Conservation (phyloP, 2,329 filamentous ascomycete genomes). For the Colletotrichum nymphaeae region DNA sequence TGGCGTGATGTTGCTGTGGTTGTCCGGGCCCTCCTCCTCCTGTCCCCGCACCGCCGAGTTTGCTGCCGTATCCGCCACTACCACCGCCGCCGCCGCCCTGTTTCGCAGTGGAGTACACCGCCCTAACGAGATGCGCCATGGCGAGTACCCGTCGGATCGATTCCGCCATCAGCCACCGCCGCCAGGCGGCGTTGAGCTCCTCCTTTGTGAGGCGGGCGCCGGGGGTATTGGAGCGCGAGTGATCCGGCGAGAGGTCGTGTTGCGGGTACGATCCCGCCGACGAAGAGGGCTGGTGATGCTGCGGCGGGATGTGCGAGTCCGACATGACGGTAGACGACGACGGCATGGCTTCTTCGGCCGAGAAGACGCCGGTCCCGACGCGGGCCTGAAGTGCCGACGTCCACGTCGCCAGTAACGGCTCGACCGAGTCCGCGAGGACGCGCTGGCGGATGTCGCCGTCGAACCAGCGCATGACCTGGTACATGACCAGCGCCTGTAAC, state of each 20-base stretch:
- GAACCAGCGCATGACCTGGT: conserved; percentile 41
- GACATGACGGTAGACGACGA: conserved; percentile 4
- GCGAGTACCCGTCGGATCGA: conserved; percentile 35
- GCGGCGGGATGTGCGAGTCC: conserved; percentile 8
- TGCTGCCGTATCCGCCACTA: neutral
- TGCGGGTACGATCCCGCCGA: conserved; percentile 23
- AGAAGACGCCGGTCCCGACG: conserved; percentile 30
- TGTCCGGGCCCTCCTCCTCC: neutral
- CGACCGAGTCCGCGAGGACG: conserved; percentile 37
- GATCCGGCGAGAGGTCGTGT: conserved; percentile 21
- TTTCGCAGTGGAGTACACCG: conserved; percentile 32
- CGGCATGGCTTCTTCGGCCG: conserved; percentile 21
- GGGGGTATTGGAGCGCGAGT: conserved; percentile 29
- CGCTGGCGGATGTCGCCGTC: conserved; percentile 39
- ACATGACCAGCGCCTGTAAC: conserved; percentile 40
- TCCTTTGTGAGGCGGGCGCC: conserved; percentile 18
- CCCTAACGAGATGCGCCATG: conserved; percentile 35
- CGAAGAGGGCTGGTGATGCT: conserved; percentile 11
- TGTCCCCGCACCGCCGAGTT: conserved; percentile 1
- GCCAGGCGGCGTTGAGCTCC: conserved; percentile 35
- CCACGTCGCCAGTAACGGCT: conserved; percentile 36
- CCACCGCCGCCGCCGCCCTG: conserved; percentile 16
- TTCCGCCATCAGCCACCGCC: conserved; percentile 36
- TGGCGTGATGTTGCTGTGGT: neutral
- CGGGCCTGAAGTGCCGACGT: conserved; percentile 35